Evolutionary conservation across 768 basidiomycete species (phyloP).

Genomic region (Russula virescens): DNA sequence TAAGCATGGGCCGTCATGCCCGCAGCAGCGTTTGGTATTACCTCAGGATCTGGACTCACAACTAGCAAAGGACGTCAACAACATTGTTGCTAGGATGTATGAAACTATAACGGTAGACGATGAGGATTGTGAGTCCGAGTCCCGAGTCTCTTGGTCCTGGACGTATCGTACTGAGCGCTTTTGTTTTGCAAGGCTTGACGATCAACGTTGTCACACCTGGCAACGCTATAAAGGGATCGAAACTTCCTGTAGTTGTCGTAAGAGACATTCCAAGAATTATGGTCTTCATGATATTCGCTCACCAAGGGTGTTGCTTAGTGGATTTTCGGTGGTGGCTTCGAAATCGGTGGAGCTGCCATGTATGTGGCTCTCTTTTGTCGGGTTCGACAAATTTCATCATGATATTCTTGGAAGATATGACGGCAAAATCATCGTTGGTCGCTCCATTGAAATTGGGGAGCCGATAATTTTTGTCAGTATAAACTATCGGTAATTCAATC

Average conservation of each 20-base stretch:
- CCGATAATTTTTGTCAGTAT: constrained; percentile 23
- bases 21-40: constrained; percentile 24
- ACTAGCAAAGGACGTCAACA: constrained; percentile 6
- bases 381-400: background rate
- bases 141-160: too few relatives aligned
- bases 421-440: constrained; percentile 8
- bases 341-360: constrained; percentile 22
- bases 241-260: constrained; percentile 23
- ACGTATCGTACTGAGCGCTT: background rate
- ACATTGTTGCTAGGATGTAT: constrained; percentile 12
- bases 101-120: constrained; percentile 15
- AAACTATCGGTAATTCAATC: constrained; percentile 20
- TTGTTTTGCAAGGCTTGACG: constrained; percentile 17
- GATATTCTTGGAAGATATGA: constrained; percentile 8
- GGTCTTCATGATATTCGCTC: background rate
- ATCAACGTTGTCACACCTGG: constrained; percentile 20
- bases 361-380: background rate
- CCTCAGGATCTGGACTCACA: background rate
- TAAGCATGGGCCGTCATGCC: constrained; percentile 27
- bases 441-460: constrained; percentile 14
- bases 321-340: constrained; percentile 23
- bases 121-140: constrained; percentile 23
- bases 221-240: background rate
- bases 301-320: constrained; percentile 1
- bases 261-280: background rate